phyloP scores from a whole-genome alignment of 805 yeast species.

The Hanseniaspora jakobsenii region DNA sequence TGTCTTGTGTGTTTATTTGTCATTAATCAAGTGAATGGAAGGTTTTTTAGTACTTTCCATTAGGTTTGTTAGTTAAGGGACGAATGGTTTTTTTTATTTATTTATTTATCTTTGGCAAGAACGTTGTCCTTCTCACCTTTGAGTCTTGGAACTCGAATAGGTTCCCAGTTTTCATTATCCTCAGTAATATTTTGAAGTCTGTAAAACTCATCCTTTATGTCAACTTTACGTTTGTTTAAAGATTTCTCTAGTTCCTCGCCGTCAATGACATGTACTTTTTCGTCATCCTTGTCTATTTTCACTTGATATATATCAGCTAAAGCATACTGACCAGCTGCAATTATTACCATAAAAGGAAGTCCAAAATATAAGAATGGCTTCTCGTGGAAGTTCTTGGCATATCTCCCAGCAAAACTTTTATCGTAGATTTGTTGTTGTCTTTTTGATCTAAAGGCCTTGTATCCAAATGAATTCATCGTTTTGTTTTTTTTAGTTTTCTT shows the following conservation, averaged over 20 bases:
- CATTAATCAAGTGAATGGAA: no score
- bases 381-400: constrained; percentile 48
- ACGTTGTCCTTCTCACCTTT: constrained; percentile 83
- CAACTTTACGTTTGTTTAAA: constrained; percentile 44
- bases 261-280: constrained; percentile 54
- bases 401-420: constrained; percentile 57
- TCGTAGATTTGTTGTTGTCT: constrained; percentile 54
- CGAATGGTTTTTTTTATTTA: no score
- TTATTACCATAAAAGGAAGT: constrained; percentile 70
- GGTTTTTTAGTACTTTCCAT: no score
- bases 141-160: constrained; percentile 56
- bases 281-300: constrained; percentile 73
- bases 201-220: constrained; percentile 75
- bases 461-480: constrained; percentile 23
- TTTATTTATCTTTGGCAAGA: constrained; percentile 32
- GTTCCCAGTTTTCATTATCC: constrained; percentile 54
- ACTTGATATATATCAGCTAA: constrained; percentile 72
- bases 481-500: neutral
- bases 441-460: constrained; percentile 53
- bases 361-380: constrained; percentile 79
- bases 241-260: constrained; percentile 56
- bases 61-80: no score
- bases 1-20: no score
- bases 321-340: constrained; percentile 70
- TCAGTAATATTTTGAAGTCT: constrained; percentile 70